Evolutionary conservation across 495 filamentous ascomycete genomes (phyloP).

Genomic region (Cairneyella variabilis): DNA sequence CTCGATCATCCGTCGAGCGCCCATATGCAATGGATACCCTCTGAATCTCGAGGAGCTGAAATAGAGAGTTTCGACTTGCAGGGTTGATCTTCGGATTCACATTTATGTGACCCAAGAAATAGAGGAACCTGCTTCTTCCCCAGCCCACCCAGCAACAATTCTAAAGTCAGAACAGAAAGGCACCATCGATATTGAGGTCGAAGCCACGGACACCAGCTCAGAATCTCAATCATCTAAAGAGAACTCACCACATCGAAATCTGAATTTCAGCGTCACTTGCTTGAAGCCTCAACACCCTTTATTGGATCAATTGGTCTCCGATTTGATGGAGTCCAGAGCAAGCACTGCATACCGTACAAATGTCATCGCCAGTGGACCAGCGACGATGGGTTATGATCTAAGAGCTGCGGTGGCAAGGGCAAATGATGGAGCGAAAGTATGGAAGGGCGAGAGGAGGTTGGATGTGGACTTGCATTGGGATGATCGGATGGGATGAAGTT

Average conservation of each 20-base stretch:
- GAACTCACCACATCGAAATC: slow-evolving; percentile 39
- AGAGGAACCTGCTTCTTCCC: no score
- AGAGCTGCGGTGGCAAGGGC: slow-evolving; percentile 47
- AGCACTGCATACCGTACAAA: slow-evolving; percentile 42
- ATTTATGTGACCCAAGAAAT: no score
- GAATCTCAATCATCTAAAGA: no score
- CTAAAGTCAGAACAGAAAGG: no score
- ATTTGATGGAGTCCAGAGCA: slow-evolving; percentile 34
- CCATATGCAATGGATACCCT: no score
- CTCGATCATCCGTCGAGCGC: no score
- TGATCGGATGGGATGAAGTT: slow-evolving; percentile 31
- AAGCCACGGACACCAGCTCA: no score
- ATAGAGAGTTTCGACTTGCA: no score
- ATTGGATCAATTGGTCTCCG: slow-evolving; percentile 29
- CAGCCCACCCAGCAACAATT: no score
- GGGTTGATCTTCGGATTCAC: no score
- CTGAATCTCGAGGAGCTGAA: no score
- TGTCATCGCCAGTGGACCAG: slow-evolving; percentile 60
- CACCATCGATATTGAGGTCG: no score
- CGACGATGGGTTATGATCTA: slow-evolving; percentile 54
- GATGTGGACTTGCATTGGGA: slow-evolving; percentile 58
- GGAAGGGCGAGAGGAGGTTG: slow-evolving; percentile 49
- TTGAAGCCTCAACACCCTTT: slow-evolving; percentile 27
- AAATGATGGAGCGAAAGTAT: slow-evolving; percentile 47
- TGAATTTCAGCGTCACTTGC: background rate